Evolutionary conservation across 495 filamentous ascomycete species (phyloP), one percentile per base, ranked within the genome.

Genomic region (Diplogelasinospora grovesii): DNA sequence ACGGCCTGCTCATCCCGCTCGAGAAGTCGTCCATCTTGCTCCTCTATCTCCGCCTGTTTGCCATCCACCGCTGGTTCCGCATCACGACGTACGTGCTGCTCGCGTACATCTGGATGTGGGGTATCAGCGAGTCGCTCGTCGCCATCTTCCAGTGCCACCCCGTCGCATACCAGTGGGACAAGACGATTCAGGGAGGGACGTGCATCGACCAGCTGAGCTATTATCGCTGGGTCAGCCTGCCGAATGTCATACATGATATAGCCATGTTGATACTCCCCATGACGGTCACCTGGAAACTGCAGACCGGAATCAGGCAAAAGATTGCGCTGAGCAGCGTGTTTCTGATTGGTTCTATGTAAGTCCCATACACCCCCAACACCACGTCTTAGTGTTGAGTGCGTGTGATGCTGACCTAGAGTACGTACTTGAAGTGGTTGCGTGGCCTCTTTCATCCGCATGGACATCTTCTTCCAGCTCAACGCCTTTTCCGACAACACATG

Each of bases 81-180:
- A 14, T 5, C 9, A 5, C n/a, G 9, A 6, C 28, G 28, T 14
- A 8, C 28, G 28, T 5, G 28, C 5, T 31, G 28, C 11, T 31
- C 28, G 28, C 15, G 9, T 31, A 31, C 28, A 31, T 31, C 28
- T 31, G 28, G 28, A 8, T 31, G 7, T 31, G 28, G 28, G 28
- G 7, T 8, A 8, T 31, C 7, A 31, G 6, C 28, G 28, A 31
- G 28, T 13, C 5, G 28, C 5, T 75, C 20, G 66, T 63, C 29
- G 68, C 67, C 35, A 60, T 75, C 33, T 63, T 70, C 44, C 74
- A 77, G 51, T 71, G 67, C 40, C 55, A 31, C 0, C 66, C 67
- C 1, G 24, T 67, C 8, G 48, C 49, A 2, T 63, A 44, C 34
- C 57, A 63, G 23, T 70, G 57, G 59, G 43, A 64, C 29, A 30